Percentiles rank a stretch among this genome's conserved stretches.
These are phyloP conservation scores for Gossypium davidsonii DNA, from an alignment of 441 rosid genomes.

Conservation along the genomic window DNA sequence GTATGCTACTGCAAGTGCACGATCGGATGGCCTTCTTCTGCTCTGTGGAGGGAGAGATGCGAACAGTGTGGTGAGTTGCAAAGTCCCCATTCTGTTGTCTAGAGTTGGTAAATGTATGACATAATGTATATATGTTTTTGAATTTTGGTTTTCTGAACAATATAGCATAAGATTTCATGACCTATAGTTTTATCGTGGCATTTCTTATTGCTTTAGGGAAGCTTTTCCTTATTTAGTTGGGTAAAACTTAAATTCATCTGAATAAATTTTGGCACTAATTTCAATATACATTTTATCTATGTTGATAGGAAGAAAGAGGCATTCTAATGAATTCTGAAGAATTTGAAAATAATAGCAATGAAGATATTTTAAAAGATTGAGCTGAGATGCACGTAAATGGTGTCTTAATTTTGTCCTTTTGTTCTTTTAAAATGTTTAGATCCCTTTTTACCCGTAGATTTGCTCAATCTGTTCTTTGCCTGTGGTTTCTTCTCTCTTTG, in stretches of 20 bases:
- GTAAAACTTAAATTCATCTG: neutral
- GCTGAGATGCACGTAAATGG: neutral
- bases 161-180: neutral
- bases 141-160: neutral
- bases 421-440: neutral
- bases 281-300: neutral
- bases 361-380: constrained; percentile 8
- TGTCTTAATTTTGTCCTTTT: neutral
- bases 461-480: constrained; percentile 4
- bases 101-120: neutral
- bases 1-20: constrained; percentile 99
- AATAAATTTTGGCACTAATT: neutral
- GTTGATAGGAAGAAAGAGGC: neutral
- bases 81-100: neutral
- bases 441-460: constrained; percentile 1
- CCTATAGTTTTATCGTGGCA: neutral
- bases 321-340: constrained; percentile 6
- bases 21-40: constrained; percentile 96
- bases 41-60: constrained; percentile 99
- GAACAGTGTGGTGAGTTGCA: constrained; percentile 78
- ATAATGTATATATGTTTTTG: neutral
- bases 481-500: constrained; percentile 10
- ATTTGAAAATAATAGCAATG: neutral
- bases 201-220: neutral
- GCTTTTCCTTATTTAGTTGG: neutral